Base-by-base conservation (phyloP, 2,329 filamentous ascomycete species). In the Microdochium paspali region DNA sequence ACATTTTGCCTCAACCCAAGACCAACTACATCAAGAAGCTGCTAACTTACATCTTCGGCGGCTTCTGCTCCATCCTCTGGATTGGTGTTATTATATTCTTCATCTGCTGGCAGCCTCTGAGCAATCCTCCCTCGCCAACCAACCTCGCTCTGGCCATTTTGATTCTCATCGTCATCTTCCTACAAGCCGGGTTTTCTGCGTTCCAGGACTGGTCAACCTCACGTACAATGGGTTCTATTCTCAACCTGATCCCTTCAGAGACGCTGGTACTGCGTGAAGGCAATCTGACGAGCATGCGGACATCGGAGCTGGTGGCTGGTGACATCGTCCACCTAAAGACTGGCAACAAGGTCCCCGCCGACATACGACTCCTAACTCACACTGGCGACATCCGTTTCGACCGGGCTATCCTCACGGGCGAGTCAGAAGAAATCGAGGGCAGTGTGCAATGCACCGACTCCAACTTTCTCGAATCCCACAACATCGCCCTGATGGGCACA, bases 151-250 rank as follows among this genome's bases (percentile, higher is more conserved):
- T 73, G 7, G 69, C 70, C 4, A 66, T 73, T 44, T 62, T 74
- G 1, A 64, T 74, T 30, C 54, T 73, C 53, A 67, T 73, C 42
- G 70, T 73, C 50, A 72, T 73, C 47, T 54, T 69, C 25, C 64
- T 73, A 1, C 70, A 73, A 49, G 70, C 71, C 28, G 57, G 58
- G 25, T 73, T 73, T 53, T 69, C 66, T 0, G 68, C 66, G 5
- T 73, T 73, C 44, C 67, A 72, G 54, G 70, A 73, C 47, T 73
- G 69, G 68, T 73, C 69, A 1, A 72, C 69, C 1, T 60, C 61
- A 18, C 62, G 66, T 42, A 70, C 67, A 0, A 73, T 74, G 67
- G 68, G 70, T 18, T 69, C 70, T 24, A 74, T 74, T 45, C 61
- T 67, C 2, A 66, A 70, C 47, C 56, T 75, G 12, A 50, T 74